Evolutionary conservation across 192 early-diverging fungal species (phyloP), one percentile per base, ranked within the genome.

Genomic region (Rhizophagus clarus): DNA sequence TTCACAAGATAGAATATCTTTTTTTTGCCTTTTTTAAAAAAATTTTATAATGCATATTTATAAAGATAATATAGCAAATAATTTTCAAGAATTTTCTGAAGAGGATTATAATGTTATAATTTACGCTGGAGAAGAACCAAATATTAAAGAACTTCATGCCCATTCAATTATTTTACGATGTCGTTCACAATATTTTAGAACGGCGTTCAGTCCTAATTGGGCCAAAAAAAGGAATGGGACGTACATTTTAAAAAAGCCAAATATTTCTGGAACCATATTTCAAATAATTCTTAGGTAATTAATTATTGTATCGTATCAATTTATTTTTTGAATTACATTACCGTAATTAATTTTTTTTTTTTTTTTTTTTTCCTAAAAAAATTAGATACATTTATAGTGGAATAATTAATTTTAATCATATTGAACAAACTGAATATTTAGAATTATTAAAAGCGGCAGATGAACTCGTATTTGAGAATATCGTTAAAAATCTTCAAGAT

Each of bases 51-150:
- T 45, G 42, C 11, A 12, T 2, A 45, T 45, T 45, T 45, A 45
- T 45, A 10, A 45, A 45, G 42, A 45, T 12, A 4, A 45, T 45
- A 45, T 45, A 45, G 12, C 42, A 10, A 3, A 10, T 45, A 11
- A 45, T 45, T 45, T 2, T 45, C 42, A 45, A 12, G 11, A 45
- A 45, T 12, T 12, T 56, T 56, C 17, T 1, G 49, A 68, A 68
- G 66, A 69, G 8, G 67, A 69, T 69, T 69, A 31, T 22, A 37
- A 69, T 29, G 67, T 69, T 34, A 69, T 69, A 29, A 69, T 69
- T 31, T 15, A 69, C 14, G 67, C n/a, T 3, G 67, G 67, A 20
- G 67, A 69, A 69, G 67, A 37, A 31, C 26, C 24, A 2, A 37
- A 29, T 69, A 29, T 69, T 69, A 45, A 45, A 45, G 42, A 45